Evolutionary conservation across 2,329 filamentous ascomycete species (phyloP).

Genomic region (Colletotrichum sp.): DNA sequence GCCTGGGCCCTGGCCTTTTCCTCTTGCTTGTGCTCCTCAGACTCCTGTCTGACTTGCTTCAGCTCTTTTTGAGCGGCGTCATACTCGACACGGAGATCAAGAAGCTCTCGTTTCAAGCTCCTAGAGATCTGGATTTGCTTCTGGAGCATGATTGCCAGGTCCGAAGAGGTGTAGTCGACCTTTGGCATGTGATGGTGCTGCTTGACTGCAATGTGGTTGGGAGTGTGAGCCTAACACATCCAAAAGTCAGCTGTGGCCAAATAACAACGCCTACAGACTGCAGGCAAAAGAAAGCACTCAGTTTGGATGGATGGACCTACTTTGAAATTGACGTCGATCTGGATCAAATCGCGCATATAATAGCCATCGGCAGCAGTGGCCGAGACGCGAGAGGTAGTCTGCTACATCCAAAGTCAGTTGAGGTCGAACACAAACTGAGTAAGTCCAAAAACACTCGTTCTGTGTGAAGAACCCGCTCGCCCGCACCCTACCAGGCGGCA

Average conservation of each 20-base stretch:
- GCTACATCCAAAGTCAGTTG: neutral
- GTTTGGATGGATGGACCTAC: neutral
- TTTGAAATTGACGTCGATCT: neutral
- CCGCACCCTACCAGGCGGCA: neutral
- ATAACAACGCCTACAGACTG: neutral
- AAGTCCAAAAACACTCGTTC: neutral
- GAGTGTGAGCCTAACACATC: neutral
- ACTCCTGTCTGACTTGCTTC: neutral
- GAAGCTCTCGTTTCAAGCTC: accelerated
- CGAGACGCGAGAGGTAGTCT: neutral
- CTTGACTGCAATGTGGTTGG: accelerated
- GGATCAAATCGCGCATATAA: neutral
- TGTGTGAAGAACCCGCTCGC: neutral
- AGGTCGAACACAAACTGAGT: neutral
- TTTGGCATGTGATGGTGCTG: neutral
- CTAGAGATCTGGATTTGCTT: neutral
- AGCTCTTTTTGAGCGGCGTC: neutral
- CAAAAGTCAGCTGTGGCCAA: neutral
- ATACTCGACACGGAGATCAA: neutral
- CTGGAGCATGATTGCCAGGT: neutral
- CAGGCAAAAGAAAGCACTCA: neutral
- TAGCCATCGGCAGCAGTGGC: neutral
- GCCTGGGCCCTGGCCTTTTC: neutral
- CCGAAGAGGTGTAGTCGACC: neutral
- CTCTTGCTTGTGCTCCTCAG: neutral